Evolutionary conservation across 2,329 filamentous ascomycete genomes (phyloP).

Genomic region (Aspergillus sclerotialis): DNA sequence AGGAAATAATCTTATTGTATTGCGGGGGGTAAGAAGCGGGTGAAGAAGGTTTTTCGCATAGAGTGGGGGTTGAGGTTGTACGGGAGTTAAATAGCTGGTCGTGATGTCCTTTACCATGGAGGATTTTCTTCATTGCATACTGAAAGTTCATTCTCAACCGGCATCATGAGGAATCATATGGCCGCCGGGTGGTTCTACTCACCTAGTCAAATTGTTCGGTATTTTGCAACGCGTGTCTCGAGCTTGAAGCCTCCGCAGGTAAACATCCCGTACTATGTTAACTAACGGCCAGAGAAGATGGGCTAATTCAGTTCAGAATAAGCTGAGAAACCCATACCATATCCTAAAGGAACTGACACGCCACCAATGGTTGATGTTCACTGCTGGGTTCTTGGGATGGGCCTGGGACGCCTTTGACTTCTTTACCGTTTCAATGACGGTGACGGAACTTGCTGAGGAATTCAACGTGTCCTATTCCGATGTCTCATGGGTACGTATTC

Average conservation of each 20-base stretch:
- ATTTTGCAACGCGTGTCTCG: slow-evolving; percentile 25
- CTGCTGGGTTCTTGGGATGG: slow-evolving; percentile 33
- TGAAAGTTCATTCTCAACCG: not conserved
- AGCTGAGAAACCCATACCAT: slow-evolving; percentile 40
- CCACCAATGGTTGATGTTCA: slow-evolving; percentile 50
- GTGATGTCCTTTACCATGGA: too few relatives aligned
- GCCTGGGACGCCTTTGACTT: slow-evolving; percentile 62
- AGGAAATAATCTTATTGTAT: too few relatives aligned
- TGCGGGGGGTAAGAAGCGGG: too few relatives aligned
- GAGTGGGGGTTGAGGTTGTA: too few relatives aligned
- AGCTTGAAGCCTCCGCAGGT: slow-evolving; percentile 27
- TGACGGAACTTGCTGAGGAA: slow-evolving; percentile 46
- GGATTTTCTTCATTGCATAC: not conserved
- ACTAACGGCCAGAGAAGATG: not conserved
- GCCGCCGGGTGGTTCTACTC: slow-evolving; percentile 27
- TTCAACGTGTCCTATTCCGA: slow-evolving; percentile 51
- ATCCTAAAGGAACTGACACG: slow-evolving; percentile 41
- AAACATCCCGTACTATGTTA: not conserved
- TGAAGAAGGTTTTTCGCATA: too few relatives aligned
- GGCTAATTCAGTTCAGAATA: slow-evolving; percentile 2
- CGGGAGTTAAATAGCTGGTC: slow-evolving; percentile 4
- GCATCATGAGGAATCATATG: slow-evolving; percentile 24
- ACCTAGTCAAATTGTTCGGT: slow-evolving; percentile 22
- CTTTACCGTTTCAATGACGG: slow-evolving; percentile 57
- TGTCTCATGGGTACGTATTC: slow-evolving; percentile 51